These are phyloP conservation scores for Collybiopsis luxurians DNA, from an alignment of 768 basidiomycete genomes.

Conservation along the genomic window DNA sequence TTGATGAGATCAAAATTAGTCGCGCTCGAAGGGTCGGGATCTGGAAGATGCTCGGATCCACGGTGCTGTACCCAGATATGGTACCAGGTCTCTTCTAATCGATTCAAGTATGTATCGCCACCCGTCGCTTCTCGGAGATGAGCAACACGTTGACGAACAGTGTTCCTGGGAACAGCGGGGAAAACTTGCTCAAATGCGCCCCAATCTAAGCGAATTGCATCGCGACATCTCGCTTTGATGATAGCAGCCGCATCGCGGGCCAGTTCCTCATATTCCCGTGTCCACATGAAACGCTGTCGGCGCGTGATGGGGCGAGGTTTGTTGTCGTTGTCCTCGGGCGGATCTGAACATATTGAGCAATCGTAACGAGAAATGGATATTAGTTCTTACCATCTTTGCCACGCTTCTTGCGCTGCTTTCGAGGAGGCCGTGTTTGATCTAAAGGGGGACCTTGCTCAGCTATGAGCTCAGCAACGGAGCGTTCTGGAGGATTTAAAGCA, in stretches of 20 bases:
- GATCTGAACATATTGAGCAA: neutral
- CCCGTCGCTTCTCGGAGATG: constrained; percentile 60
- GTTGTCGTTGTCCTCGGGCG: neutral
- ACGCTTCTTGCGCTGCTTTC: constrained; percentile 31
- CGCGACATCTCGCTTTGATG: constrained; percentile 73
- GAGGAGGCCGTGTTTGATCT: constrained; percentile 17
- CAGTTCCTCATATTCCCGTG: constrained; percentile 82
- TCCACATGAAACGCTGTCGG: constrained; percentile 81
- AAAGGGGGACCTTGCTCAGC: constrained; percentile 48
- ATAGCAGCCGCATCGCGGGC: constrained; percentile 83
- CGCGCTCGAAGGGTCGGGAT: constrained; percentile 63
- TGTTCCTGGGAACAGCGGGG: constrained; percentile 69
- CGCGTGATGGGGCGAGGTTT: constrained; percentile 24
- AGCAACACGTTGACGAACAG: constrained; percentile 65
- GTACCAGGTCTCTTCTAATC: constrained; percentile 82
- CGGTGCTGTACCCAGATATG: constrained; percentile 71
- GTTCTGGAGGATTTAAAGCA: constrained; percentile 45
- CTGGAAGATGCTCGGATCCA: constrained; percentile 65
- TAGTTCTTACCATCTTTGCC: neutral
- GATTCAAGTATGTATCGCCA: constrained; percentile 71
- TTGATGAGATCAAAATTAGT: constrained; percentile 76
- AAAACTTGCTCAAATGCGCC: constrained; percentile 77
- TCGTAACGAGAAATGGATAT: neutral
- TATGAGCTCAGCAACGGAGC: constrained; percentile 49
- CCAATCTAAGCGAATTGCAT: constrained; percentile 61